phyloP scores from a whole-genome alignment of 805 yeast species.

The Candida verbasci region DNA sequence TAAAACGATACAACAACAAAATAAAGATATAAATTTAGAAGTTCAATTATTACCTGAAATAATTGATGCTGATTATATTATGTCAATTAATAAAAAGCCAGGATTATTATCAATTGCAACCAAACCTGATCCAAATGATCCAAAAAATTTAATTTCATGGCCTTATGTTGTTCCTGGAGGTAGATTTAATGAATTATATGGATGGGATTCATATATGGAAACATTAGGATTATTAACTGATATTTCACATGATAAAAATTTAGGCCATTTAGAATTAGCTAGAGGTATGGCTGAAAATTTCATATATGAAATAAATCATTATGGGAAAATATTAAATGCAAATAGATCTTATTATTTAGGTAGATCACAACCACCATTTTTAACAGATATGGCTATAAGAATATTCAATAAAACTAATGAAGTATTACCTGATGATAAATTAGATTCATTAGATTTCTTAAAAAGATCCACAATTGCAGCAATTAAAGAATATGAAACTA shows the following conservation, averaged over 20 bases:
- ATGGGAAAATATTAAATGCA: slow-evolving; percentile 92
- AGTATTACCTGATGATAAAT: slow-evolving; percentile 30
- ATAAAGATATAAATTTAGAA: slow-evolving; percentile 58
- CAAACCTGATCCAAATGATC: slow-evolving; percentile 52
- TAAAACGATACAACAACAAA: slow-evolving; percentile 43
- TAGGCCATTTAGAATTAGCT: slow-evolving; percentile 60
- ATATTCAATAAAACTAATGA: slow-evolving; percentile 58
- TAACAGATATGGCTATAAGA: slow-evolving; percentile 84
- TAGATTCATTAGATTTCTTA: slow-evolving; percentile 54
- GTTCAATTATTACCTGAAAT: slow-evolving; percentile 73
- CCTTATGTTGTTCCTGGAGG: slow-evolving; percentile 98
- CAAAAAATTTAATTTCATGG: slow-evolving; percentile 52
- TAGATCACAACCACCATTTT: slow-evolving; percentile 94
- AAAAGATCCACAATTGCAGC: slow-evolving; percentile 69
- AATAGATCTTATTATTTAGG: slow-evolving; percentile 87
- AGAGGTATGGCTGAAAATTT: slow-evolving; percentile 90
- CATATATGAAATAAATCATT: slow-evolving; percentile 81
- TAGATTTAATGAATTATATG: slow-evolving; percentile 91
- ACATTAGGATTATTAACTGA: slow-evolving; percentile 75
- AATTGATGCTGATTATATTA: slow-evolving; percentile 73
- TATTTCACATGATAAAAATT: slow-evolving; percentile 22
- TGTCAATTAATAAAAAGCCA: slow-evolving; percentile 74
- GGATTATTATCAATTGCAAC: slow-evolving; percentile 83
- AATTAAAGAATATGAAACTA: slow-evolving; percentile 74
- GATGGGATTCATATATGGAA: slow-evolving; percentile 97